Conservation (phyloP, 2,329 filamentous ascomycete genomes). For the Fusarium sp. region DNA sequence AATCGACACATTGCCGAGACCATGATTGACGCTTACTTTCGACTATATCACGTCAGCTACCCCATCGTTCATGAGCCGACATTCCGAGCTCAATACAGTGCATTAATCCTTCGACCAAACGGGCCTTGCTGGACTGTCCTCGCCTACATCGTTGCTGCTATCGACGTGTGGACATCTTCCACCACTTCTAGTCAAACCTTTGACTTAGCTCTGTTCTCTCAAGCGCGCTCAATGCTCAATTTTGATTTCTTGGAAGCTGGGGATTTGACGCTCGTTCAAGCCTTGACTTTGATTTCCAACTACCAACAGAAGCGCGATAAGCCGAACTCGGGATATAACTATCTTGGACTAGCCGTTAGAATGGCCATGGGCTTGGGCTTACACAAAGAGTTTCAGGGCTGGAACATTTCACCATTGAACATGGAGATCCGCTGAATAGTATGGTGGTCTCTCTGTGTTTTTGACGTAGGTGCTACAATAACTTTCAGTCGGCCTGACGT, state of each 20-base stretch:
- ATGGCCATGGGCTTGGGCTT: slow-evolving; percentile 64
- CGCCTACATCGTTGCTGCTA: slow-evolving; percentile 52
- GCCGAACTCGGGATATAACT: slow-evolving; percentile 65
- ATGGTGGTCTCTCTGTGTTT: slow-evolving; percentile 57
- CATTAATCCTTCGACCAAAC: slow-evolving; percentile 50
- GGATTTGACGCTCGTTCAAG: slow-evolving; percentile 59
- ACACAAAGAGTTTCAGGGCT: slow-evolving; percentile 57
- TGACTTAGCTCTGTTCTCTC: slow-evolving; percentile 46
- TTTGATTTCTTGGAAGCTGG: slow-evolving; percentile 59
- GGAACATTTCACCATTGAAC: slow-evolving; percentile 49
- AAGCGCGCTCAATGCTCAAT: slow-evolving; percentile 51
- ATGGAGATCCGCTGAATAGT: slow-evolving; percentile 53
- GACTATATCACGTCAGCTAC: slow-evolving; percentile 58
- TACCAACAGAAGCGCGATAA: slow-evolving; percentile 64
- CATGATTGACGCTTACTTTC: slow-evolving; percentile 54
- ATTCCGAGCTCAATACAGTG: slow-evolving; percentile 54
- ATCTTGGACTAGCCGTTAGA: slow-evolving; percentile 61
- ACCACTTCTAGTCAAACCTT: slow-evolving; percentile 36
- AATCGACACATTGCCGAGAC: slow-evolving; percentile 49
- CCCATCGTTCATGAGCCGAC: slow-evolving; percentile 60
- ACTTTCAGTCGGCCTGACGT: slow-evolving; percentile 52
- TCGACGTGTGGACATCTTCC: slow-evolving; percentile 51
- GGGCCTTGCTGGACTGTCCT: slow-evolving; percentile 48
- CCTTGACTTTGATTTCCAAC: slow-evolving; percentile 58
- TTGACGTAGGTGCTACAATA: slow-evolving; percentile 61